A percentile compares a stretch with the other conserved stretches of the same genome.
Evolutionary conservation across 345 rosid species (phyloP).

Genomic region (Salix koriyanagi): DNA sequence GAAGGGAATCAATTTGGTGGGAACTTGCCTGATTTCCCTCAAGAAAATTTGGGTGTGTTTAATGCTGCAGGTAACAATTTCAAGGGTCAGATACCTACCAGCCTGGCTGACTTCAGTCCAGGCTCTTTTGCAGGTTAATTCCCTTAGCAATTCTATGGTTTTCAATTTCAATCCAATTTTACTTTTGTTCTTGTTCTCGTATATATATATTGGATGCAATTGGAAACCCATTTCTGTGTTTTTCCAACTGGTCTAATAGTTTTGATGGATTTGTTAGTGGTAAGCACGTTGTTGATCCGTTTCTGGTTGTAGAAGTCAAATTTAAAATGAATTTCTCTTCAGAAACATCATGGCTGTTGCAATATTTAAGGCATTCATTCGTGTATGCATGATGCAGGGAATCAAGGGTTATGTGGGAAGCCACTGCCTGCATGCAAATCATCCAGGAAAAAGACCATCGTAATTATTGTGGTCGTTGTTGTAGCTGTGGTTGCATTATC

Average conservation of each 20-base stretch:
- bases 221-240: background rate
- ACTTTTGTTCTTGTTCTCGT: background rate
- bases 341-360: background rate
- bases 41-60: slow-evolving; percentile 30
- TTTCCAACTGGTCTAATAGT: background rate
- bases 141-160: background rate
- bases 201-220: too few species aligned
- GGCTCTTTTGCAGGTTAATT: slow-evolving; percentile 45
- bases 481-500: slow-evolving; percentile 20
- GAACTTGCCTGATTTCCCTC: slow-evolving; percentile 46
- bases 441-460: slow-evolving; percentile 28
- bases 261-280: too few species aligned
- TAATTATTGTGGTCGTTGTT: slow-evolving; percentile 30
- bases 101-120: slow-evolving; percentile 31
- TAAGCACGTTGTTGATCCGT: background rate
- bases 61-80: slow-evolving; percentile 48
- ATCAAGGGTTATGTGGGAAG: slow-evolving; percentile 59
- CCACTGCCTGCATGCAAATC: slow-evolving; percentile 59
- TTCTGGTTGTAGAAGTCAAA: background rate
- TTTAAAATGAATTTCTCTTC: background rate
- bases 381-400: slow-evolving; percentile 36
- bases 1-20: slow-evolving; percentile 59
- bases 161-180: background rate
- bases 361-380: background rate
- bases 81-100: slow-evolving; percentile 48